Conservation (phyloP, 176 grass and related monocot species). For the Microstegium vimineum region DNA sequence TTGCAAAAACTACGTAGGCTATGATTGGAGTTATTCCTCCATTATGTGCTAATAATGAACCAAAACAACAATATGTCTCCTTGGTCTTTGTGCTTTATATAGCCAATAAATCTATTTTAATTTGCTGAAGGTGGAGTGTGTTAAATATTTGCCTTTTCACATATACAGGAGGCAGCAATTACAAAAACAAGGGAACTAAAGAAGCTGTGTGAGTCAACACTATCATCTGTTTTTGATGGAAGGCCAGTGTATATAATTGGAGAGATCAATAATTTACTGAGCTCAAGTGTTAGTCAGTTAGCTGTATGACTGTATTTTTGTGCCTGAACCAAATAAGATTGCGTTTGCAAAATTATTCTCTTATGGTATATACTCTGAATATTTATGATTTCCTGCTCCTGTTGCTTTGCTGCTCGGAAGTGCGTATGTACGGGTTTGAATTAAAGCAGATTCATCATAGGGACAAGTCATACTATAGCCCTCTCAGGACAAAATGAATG, state of each 20-base stretch:
- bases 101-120: conserved; percentile 3
- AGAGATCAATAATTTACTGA: conserved; percentile 78
- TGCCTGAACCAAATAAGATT: conserved; percentile 13
- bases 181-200: conserved; percentile 81
- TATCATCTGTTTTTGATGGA: conserved; percentile 89
- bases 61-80: not conserved
- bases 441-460: not conserved
- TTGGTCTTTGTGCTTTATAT: conserved; percentile 24
- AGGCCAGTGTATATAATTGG: conserved; percentile 90
- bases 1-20: not conserved
- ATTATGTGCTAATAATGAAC: not conserved
- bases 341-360: not conserved
- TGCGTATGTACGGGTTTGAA: not conserved
- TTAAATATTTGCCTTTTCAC: conserved; percentile 14
- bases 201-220: conserved; percentile 66
- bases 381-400: not conserved
- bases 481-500: not conserved
- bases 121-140: not conserved
- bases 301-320: conserved; percentile 27
- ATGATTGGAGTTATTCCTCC: not conserved
- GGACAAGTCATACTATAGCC: not conserved
- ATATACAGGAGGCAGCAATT: conserved; percentile 71
- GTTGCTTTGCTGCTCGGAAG: not conserved
- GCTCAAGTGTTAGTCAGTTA: conserved; percentile 54
- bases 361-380: conserved; percentile 12